Percentiles rank a stretch among this genome's conserved stretches.
Evolutionary conservation across 257 asterid species (phyloP).

Genomic region (Solanum sparsipilum): DNA sequence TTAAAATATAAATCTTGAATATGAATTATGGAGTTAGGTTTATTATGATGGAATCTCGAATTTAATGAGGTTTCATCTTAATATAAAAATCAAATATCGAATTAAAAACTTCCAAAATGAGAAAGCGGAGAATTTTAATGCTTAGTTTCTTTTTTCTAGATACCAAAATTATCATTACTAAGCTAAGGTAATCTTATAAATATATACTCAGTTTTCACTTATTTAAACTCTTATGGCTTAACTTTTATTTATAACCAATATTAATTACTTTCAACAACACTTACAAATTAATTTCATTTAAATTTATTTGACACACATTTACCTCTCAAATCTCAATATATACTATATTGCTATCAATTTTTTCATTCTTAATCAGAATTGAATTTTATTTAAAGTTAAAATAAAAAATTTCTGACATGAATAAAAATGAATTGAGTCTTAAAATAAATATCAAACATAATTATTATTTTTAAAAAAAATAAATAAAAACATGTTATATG

Average conservation of each 20-base stretch:
- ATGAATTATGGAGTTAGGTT: too few relatives aligned
- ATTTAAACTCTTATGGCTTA: not conserved
- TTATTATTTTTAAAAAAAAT: too few relatives aligned
- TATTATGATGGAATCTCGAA: too few relatives aligned
- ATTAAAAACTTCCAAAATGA: not conserved
- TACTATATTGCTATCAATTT: too few relatives aligned
- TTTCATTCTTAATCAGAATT: not conserved
- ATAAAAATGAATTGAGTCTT: too few relatives aligned
- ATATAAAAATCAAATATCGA: not conserved
- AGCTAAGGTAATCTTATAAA: not conserved
- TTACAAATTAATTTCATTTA: not conserved
- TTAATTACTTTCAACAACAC: not conserved
- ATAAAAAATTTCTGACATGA: too few relatives aligned
- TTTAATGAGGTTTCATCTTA: too few relatives aligned
- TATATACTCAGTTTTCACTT: not conserved
- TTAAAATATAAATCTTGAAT: too few relatives aligned
- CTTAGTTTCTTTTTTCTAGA: not conserved
- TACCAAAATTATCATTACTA: not conserved
- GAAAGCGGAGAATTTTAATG: not conserved
- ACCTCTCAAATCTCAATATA: not conserved
- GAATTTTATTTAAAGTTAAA: too few relatives aligned
- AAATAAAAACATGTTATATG: not conserved
- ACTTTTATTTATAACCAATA: too few relatives aligned
- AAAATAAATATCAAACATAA: not conserved
- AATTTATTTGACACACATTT: not conserved